A percentile compares a stretch with the other conserved stretches of the same genome.
Evolutionary conservation across 2,329 filamentous ascomycete species (phyloP).

Genomic region (Penicillium sp.): DNA sequence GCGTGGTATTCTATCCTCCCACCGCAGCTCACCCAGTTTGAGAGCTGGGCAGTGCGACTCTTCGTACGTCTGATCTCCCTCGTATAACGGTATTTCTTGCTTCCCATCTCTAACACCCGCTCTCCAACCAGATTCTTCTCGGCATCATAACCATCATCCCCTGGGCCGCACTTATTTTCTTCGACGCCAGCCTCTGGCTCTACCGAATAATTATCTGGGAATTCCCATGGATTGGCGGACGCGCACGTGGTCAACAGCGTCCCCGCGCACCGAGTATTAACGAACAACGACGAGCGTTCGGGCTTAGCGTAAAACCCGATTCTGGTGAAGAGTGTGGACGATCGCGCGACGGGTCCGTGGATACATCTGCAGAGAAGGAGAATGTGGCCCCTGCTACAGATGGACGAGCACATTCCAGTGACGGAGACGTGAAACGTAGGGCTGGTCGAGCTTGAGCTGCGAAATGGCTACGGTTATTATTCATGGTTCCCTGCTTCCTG

Average conservation of each 20-base stretch:
- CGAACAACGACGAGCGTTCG: constrained; percentile 39
- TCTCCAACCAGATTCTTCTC: constrained; percentile 51
- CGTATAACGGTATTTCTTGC: not conserved
- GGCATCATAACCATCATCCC: constrained; percentile 58
- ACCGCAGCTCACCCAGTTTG: constrained; percentile 52
- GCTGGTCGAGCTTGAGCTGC: constrained; percentile 9
- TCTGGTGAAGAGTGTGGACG: constrained; percentile 10
- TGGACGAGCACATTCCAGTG: constrained; percentile 3
- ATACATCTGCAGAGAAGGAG: constrained; percentile 6
- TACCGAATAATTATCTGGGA: constrained; percentile 56
- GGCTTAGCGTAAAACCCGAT: constrained; percentile 23
- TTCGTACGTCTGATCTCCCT: constrained; percentile 52
- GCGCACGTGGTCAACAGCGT: constrained; percentile 45
- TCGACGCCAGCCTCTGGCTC: constrained; percentile 60
- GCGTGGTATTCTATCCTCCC: constrained; percentile 63
- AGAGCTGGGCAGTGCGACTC: constrained; percentile 58
- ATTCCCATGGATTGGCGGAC: constrained; percentile 51
- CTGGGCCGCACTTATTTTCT: constrained; percentile 58
- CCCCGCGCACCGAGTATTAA: constrained; percentile 60
- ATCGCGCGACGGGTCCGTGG: not conserved
- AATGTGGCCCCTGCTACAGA: constrained; percentile 8
- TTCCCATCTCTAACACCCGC: constrained; percentile 1
- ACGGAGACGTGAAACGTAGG: constrained; percentile 15
- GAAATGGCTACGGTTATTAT: not conserved
- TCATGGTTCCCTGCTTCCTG: not conserved